Conservation (phyloP, 768 basidiomycete genomes). For the Amanita jacksonii region DNA sequence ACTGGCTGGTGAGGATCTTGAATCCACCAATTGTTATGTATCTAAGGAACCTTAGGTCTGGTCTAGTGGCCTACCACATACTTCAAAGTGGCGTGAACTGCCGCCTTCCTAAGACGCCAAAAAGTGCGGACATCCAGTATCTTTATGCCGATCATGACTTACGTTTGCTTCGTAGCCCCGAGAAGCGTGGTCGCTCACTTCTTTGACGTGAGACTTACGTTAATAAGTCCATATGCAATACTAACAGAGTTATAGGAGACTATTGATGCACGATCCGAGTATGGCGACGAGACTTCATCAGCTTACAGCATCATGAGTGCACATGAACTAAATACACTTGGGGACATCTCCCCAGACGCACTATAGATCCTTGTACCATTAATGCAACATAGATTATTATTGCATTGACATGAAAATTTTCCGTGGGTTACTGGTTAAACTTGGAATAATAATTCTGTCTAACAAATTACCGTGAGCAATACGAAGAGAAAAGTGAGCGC, state of each 20-base stretch:
- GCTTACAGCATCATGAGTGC: conserved; percentile 51
- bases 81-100: conserved; percentile 84
- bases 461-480: no score
- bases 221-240: neutral
- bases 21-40: neutral
- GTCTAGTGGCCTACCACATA: conserved; percentile 85
- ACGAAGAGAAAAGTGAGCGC: no score
- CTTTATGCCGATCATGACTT: neutral
- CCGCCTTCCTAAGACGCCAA: conserved; percentile 87
- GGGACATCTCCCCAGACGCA: conserved; percentile 66
- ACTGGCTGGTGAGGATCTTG: conserved; percentile 72
- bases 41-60: conserved; percentile 46
- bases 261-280: conserved; percentile 62
- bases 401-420: no score
- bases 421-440: no score
- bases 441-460: no score
- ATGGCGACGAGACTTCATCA: conserved; percentile 62
- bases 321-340: conserved; percentile 46
- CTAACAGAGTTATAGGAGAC: conserved; percentile 44
- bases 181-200: conserved; percentile 83
- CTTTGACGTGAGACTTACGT: conserved; percentile 65
- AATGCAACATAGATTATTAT: neutral
- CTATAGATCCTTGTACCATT: conserved; percentile 27
- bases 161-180: conserved; percentile 46
- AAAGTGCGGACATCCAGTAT: conserved; percentile 47